phyloP scores from a whole-genome alignment of 2,329 filamentous ascomycete genomes.

The Rhynchosporium secalis region DNA sequence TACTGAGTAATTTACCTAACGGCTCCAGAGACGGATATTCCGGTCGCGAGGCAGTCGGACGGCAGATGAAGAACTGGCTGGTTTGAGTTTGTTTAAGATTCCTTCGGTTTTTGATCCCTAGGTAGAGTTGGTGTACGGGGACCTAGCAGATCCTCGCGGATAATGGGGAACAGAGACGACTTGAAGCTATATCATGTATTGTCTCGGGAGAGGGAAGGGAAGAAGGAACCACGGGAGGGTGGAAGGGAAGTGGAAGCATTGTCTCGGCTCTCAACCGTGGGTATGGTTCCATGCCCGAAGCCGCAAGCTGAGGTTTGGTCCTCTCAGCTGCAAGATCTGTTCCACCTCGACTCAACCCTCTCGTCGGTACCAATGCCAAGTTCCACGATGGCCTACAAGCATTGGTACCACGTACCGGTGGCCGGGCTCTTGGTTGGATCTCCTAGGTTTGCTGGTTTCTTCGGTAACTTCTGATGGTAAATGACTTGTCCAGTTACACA shows the following conservation, averaged over 20 bases:
- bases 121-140: slow-evolving; percentile 1
- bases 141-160: slow-evolving; percentile 8
- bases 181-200: background rate
- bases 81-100: background rate
- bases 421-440: too few relatives aligned
- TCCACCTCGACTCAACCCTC: background rate
- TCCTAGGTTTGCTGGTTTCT: background rate
- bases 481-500: background rate
- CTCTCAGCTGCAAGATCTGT: background rate
- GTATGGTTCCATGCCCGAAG: background rate
- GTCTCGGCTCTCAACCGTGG: background rate
- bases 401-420: background rate
- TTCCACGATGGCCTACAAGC: too few relatives aligned
- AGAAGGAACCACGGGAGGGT: background rate
- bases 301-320: background rate
- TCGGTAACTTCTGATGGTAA: background rate
- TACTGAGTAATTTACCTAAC: background rate
- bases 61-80: background rate
- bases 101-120: background rate
- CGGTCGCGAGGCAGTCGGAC: slow-evolving; percentile 21
- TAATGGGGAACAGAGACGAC: too few relatives aligned
- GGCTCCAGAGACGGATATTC: slow-evolving; percentile 16
- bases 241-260: background rate
- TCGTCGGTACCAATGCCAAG: background rate
- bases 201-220: background rate